Percentiles rank a stretch among this genome's conserved stretches.
These are phyloP conservation scores for Euphrasia arctica DNA, from an alignment of 305 asterid species.

Conservation along the genomic window DNA sequence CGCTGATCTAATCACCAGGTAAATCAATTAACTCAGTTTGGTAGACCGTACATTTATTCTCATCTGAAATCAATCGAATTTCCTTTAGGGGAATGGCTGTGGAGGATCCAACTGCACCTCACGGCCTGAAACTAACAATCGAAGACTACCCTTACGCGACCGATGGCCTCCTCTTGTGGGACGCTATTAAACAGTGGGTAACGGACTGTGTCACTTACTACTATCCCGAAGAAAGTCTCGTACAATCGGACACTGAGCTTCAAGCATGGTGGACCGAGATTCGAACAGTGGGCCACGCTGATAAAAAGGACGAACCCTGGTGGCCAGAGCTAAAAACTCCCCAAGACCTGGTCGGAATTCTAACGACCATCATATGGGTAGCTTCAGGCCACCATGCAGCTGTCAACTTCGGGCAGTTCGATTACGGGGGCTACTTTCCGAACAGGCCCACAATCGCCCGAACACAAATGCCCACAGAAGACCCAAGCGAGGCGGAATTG, in stretches of 20 bases:
- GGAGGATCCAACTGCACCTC: slow-evolving; percentile 65
- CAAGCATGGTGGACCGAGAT: slow-evolving; percentile 88
- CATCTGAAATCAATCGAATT: too few species aligned
- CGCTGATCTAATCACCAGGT: slow-evolving; percentile 67
- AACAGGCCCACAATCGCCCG: slow-evolving; percentile 71
- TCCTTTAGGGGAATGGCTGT: slow-evolving; percentile 70
- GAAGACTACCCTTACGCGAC: slow-evolving; percentile 82
- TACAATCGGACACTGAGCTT: slow-evolving; percentile 58
- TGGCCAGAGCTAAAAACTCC: slow-evolving; percentile 62
- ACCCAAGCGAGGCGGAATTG: slow-evolving; percentile 39
- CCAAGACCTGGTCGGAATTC: slow-evolving; percentile 38
- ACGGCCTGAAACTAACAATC: slow-evolving; percentile 61
- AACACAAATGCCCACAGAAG: slow-evolving; percentile 53
- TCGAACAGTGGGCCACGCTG: slow-evolving; percentile 62
- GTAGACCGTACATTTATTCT: too few species aligned
- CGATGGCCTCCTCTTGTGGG: slow-evolving; percentile 81
- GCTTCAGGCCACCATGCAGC: slow-evolving; percentile 79
- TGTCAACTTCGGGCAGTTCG: slow-evolving; percentile 73
- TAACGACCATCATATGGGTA: slow-evolving; percentile 71
- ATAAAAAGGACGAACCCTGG: slow-evolving; percentile 74
- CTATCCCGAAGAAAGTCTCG: slow-evolving; percentile 34
- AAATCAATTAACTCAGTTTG: neutral
- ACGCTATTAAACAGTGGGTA: slow-evolving; percentile 66
- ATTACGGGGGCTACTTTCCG: slow-evolving; percentile 63
- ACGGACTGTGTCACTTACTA: slow-evolving; percentile 53